Conservation (phyloP, 352 stramenopile genomes). For the Phytopythium montanum region DNA sequence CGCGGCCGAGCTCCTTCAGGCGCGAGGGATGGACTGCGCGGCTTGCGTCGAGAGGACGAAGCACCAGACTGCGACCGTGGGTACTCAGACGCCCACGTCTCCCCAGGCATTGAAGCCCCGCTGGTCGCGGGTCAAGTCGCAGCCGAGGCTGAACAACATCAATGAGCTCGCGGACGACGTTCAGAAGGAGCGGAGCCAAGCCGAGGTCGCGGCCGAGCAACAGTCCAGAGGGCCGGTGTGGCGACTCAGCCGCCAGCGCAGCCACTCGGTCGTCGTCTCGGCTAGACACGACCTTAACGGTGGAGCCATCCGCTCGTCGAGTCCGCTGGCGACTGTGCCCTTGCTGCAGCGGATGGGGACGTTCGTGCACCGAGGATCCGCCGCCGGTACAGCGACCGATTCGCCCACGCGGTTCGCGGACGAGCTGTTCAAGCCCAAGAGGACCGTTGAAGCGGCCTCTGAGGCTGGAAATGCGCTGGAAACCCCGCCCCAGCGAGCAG, state of each 20-base stretch:
- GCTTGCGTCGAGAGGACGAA: background rate
- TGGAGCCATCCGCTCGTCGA: background rate
- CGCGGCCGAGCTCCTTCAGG: background rate
- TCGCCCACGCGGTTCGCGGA: constrained; percentile 27
- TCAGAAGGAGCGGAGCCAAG: background rate
- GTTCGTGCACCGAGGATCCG: constrained; percentile 10
- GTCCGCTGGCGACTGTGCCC: background rate
- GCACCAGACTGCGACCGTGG: background rate
- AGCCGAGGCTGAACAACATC: background rate
- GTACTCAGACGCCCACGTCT: background rate
- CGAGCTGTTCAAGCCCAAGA: constrained; percentile 15
- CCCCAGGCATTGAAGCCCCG: background rate
- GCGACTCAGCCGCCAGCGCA: background rate
- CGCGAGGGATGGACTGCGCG: background rate
- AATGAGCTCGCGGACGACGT: background rate
- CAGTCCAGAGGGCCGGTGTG: background rate
- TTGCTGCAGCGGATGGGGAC: constrained; percentile 19
- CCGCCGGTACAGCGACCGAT: background rate
- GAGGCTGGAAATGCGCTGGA: background rate
- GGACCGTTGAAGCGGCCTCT: background rate
- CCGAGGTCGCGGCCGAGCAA: background rate
- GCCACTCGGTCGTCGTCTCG: background rate
- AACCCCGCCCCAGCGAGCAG: background rate
- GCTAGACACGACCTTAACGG: background rate
- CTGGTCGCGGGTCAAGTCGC: background rate